Evolutionary conservation across 2,329 filamentous ascomycete species (phyloP).

Genomic region (Pseudogymnoascus sp.): DNA sequence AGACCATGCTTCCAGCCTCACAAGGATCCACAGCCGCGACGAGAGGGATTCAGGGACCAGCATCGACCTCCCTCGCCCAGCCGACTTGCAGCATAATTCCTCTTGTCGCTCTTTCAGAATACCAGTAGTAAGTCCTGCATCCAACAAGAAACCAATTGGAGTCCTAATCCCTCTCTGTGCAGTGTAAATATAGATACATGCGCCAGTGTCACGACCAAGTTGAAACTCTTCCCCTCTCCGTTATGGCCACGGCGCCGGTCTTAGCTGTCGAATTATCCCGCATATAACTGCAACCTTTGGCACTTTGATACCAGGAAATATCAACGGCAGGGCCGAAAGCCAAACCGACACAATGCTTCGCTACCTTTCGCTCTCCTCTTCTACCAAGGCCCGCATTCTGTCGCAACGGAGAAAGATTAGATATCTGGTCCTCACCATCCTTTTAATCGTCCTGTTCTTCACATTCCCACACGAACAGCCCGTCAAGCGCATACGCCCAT

Average conservation of each 20-base stretch:
- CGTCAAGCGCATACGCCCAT: not conserved
- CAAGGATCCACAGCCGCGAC: not conserved
- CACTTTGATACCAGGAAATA: not conserved
- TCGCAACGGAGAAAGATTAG: slow-evolving; percentile 4
- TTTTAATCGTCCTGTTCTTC: not conserved
- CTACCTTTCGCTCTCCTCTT: not conserved
- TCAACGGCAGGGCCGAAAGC: not conserved
- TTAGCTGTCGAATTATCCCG: not conserved
- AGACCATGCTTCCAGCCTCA: not conserved
- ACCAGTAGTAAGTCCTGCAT: not conserved
- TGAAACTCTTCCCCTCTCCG: not conserved
- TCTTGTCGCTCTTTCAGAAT: not conserved
- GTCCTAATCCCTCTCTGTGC: not conserved
- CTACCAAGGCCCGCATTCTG: not conserved
- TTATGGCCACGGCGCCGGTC: not conserved
- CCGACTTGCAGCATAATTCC: not conserved
- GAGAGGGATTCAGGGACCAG: not conserved
- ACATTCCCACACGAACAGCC: not conserved
- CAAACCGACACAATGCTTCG: not conserved
- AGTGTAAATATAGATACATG: not conserved
- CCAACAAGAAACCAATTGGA: not conserved
- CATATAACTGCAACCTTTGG: not conserved
- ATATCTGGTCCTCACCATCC: slow-evolving; percentile 1
- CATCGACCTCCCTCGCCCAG: not conserved
- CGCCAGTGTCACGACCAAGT: not conserved